Evolutionary conservation across 257 asterid genomes (phyloP), one percentile per base, ranked within the genome.

Genomic region (Jasminum sambac): DNA sequence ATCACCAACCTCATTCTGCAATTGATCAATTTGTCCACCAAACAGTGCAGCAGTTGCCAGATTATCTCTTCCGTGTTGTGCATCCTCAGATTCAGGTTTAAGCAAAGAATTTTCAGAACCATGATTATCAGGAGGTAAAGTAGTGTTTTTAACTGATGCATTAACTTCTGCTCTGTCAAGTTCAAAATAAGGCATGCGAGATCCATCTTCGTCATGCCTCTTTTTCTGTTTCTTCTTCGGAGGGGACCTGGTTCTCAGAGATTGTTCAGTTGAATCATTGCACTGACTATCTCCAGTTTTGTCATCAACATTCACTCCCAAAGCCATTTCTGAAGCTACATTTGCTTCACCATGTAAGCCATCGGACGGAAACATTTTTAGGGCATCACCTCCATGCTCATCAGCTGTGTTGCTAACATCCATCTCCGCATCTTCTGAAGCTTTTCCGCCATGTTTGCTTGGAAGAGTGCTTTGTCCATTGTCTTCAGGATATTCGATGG

Each of bases 221-320:
- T 58, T 12, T 70, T 84, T 86, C 24, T 64, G 82, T 74, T 76
- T 90, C 80, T 85, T 87, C 72, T 76, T 71, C 34, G 74, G 57
- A 79, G 67, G 84, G 64, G 78, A 58, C 57, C 55, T 63, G 52
- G 69, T 64, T 40, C 34, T 74, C 67, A 19, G 36, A 52, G 16
- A 30, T 46, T 69, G 67, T 64, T 73, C 84, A 8, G 12, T 59
- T 14, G 77, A 63, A 72, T 55, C 57, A 50, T 48, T 60, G 7
- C 26, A 21, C 11, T 42, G 77, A 66, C 36, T 23, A 39, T 59
- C 76, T 3, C 23, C 9, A 7, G 74, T 64, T 74, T 74, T 68
- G 14, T 67, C 75, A 65, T 78, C 82, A 62, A 52, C 69, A 76
- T 65, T 72, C 43, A 55, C n/a, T 41, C 55, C 72, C 26, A 21